These are phyloP conservation scores for Martiniozyma asiatica DNA, from an alignment of 1,139 yeast species.

Conservation along the genomic window DNA sequence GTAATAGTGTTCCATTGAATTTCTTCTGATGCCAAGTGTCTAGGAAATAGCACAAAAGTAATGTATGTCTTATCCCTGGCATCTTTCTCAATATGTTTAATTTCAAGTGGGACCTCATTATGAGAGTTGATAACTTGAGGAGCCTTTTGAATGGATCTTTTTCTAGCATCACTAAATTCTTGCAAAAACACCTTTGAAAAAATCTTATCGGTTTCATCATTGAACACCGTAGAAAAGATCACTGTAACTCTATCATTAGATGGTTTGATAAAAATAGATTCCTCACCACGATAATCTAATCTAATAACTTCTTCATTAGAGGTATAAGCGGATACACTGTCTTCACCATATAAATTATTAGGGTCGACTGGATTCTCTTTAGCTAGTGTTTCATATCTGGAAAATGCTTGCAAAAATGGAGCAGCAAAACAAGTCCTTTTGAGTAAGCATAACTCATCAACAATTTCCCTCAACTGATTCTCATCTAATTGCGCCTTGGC, in stretches of 20 bases:
- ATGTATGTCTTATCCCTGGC: slow-evolving; percentile 54
- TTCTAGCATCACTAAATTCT: slow-evolving; percentile 95
- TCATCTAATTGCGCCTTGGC: slow-evolving; percentile 22
- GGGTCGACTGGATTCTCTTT: slow-evolving; percentile 34
- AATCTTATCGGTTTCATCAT: slow-evolving; percentile 92
- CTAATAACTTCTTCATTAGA: slow-evolving; percentile 50
- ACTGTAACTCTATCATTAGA: slow-evolving; percentile 95
- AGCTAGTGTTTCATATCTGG: slow-evolving; percentile 62
- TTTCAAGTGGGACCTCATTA: slow-evolving; percentile 87
- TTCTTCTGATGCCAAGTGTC: slow-evolving; percentile 64
- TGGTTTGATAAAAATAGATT: slow-evolving; percentile 81
- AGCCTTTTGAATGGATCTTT: slow-evolving; percentile 91
- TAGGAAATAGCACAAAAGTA: slow-evolving; percentile 62
- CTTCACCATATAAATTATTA: slow-evolving; percentile 28
- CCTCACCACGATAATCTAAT: slow-evolving; percentile 85
- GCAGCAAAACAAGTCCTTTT: slow-evolving; percentile 87
- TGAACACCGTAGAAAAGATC: slow-evolving; percentile 84
- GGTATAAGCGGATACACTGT: slow-evolving; percentile 31
- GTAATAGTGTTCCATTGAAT: slow-evolving; percentile 69
- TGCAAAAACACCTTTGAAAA: slow-evolving; percentile 93
- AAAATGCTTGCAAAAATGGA: slow-evolving; percentile 81
- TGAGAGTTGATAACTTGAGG: slow-evolving; percentile 94
- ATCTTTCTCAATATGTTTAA: slow-evolving; percentile 30
- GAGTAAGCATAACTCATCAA: slow-evolving; percentile 52
- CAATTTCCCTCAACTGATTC: slow-evolving; percentile 30